phyloP scores from a whole-genome alignment of 1,284 basidiomycete species.

The Coniferiporia sulphurascens region DNA sequence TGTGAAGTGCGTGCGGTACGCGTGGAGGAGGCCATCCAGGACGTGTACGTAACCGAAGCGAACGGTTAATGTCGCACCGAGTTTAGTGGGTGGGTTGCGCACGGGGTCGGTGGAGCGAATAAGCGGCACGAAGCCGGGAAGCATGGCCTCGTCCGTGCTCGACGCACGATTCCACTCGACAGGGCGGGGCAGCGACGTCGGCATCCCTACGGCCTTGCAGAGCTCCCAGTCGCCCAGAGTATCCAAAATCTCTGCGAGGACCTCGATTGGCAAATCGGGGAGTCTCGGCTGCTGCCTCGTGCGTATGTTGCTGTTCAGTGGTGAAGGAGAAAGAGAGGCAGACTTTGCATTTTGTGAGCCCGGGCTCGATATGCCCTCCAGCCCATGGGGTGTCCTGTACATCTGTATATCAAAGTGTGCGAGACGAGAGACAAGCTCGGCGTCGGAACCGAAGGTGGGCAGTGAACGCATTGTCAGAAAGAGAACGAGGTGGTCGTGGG shows the following conservation, averaged over 20 bases:
- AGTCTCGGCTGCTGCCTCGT: constrained; percentile 28
- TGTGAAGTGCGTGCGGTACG: constrained; percentile 57
- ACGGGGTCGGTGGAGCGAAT: constrained; percentile 54
- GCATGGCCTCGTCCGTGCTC: constrained; percentile 60
- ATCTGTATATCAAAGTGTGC: constrained; percentile 67
- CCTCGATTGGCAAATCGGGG: constrained; percentile 66
- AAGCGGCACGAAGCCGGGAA: constrained; percentile 54
- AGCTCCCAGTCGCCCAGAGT: constrained; percentile 79
- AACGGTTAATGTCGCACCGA: constrained; percentile 60
- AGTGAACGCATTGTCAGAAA: constrained; percentile 69
- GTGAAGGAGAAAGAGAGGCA: background rate
- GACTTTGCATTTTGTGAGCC: background rate
- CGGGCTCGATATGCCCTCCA: no score
- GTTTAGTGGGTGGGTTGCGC: constrained; percentile 54
- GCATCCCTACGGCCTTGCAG: constrained; percentile 65
- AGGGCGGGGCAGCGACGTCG: constrained; percentile 60
- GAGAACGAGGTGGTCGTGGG: constrained; percentile 60
- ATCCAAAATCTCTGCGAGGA: constrained; percentile 72
- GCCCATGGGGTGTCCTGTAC: constrained; percentile 49
- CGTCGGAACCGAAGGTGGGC: constrained; percentile 52
- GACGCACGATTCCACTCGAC: constrained; percentile 67
- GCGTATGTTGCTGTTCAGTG: constrained; percentile 14
- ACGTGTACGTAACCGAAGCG: constrained; percentile 73
- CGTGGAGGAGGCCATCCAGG: constrained; percentile 60
- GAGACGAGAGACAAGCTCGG: constrained; percentile 61